Evolutionary conservation across 2,329 filamentous ascomycete genomes (phyloP), one percentile per base, ranked within the genome.

Genomic region (Nothophaeocryptopus gaeumannii): DNA sequence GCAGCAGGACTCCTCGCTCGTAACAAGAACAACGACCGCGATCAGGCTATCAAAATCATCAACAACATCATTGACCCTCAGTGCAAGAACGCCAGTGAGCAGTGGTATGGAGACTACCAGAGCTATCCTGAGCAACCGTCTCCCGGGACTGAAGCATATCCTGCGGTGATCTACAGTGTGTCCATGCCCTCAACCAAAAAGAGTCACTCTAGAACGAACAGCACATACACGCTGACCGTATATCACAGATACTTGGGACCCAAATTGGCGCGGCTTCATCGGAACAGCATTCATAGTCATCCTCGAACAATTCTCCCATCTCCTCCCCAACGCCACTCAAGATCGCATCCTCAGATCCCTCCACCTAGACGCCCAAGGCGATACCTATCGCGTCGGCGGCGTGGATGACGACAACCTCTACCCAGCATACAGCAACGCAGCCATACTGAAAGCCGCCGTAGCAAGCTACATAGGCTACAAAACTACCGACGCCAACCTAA

Each of bases 231-330:
- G 26, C 26, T 39, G 36, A 39, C 10, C 7, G 26, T 8, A 15
- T n/a, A 5, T 9, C 8, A 14, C 20, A 14, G 14, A 39, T 8
- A 39, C 36, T n/a, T 39, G 5, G 36, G 36, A 39, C 81, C 1
- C 20, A 26, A 84, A 85, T 53, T 84, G 81, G 81, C 72, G 82
- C 42, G 81, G 81, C 0, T 84, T 85, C 49, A 72, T 84, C 31
- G 79, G 80, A 10, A 82, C 79, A 0, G 75, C 79, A 0, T 72
- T 84, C 11, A 75, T 84, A 20, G 68, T 84, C 35, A 76, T 76
- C 20, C 69, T 82, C 15, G 81, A 84, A 60, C 81, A 84, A 54
- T 84, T 80, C 45, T 63, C 71, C 0, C 62, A 76, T 49, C 68
- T 83, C 1, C 62, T 79, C 5, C 67, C 71, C 0, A 52, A 65